A percentile compares a stretch with the other conserved stretches of the same genome.
These are phyloP conservation scores for Quercus ilex DNA, from an alignment of 306 rosid genomes.

Conservation along the genomic window DNA sequence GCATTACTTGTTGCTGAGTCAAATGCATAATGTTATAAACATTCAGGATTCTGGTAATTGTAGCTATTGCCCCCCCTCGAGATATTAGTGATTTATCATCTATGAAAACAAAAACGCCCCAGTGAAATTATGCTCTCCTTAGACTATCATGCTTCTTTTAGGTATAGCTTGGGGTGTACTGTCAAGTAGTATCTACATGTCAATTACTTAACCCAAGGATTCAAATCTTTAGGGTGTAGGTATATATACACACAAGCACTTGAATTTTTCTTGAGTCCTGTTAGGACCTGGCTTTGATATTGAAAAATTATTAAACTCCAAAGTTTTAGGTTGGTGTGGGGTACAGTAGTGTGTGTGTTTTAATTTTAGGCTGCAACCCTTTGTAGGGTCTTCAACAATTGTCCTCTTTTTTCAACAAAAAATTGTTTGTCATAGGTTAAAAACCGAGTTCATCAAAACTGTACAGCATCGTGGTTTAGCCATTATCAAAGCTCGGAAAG, in stretches of 20 bases:
- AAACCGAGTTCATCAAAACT: slow-evolving; percentile 28
- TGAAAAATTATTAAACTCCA: too few relatives aligned
- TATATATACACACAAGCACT: background rate
- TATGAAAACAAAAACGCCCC: background rate
- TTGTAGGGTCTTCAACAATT: background rate
- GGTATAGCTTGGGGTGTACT: too few relatives aligned
- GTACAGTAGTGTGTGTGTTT: too few relatives aligned
- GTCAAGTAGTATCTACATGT: too few relatives aligned
- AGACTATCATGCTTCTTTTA: background rate
- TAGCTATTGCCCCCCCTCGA: background rate
- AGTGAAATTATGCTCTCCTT: background rate
- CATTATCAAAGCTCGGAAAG: too few relatives aligned
- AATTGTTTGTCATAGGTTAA: slow-evolving; percentile 45
- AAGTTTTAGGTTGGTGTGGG: too few relatives aligned
- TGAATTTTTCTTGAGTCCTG: background rate
- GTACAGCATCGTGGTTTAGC: too few relatives aligned
- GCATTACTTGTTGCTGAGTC: background rate
- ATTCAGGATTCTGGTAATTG: background rate
- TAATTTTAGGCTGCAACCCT: background rate
- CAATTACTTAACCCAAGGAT: background rate
- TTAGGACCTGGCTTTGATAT: too few relatives aligned
- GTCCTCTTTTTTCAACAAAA: background rate
- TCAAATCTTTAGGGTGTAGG: background rate
- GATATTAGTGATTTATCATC: background rate
- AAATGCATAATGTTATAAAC: background rate